phyloP scores from a whole-genome alignment of 1,139 yeast genomes.

The Keqinozyma sinolaborantium region DNA sequence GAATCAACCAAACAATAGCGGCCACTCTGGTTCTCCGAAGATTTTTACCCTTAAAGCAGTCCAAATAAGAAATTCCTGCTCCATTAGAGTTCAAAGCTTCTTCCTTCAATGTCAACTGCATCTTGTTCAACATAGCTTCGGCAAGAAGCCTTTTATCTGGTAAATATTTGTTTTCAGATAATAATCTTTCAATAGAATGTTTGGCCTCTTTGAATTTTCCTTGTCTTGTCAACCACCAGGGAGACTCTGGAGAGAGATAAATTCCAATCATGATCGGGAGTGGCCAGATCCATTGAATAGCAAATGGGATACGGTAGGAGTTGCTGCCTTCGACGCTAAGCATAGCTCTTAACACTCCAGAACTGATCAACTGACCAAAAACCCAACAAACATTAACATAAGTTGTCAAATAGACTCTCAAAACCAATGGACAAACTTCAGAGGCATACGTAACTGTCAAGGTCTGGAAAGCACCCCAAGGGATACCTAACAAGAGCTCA shows the following conservation, averaged over 20 bases:
- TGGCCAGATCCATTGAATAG: constrained; percentile 63
- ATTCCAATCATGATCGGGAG: constrained; percentile 39
- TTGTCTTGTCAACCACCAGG: constrained; percentile 41
- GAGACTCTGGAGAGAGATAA: constrained; percentile 40
- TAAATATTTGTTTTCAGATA: constrained; percentile 28
- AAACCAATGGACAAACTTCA: constrained; percentile 47
- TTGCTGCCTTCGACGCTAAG: constrained; percentile 20
- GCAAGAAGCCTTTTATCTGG: constrained; percentile 35
- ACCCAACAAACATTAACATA: constrained; percentile 48
- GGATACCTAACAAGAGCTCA: constrained; percentile 44
- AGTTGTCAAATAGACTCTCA: constrained; percentile 47
- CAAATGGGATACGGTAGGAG: constrained; percentile 40
- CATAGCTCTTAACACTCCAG: constrained; percentile 42
- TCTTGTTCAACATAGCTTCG: constrained; percentile 37
- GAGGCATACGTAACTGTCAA: constrained; percentile 51
- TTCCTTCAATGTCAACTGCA: constrained; percentile 41
- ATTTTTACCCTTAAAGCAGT: constrained; percentile 51
- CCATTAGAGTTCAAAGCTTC: constrained; percentile 31
- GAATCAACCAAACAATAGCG: constrained; percentile 45
- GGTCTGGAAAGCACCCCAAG: constrained; percentile 53
- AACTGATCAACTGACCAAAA: constrained; percentile 47
- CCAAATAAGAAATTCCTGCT: constrained; percentile 34
- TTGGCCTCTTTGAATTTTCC: constrained; percentile 33
- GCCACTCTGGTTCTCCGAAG: constrained; percentile 56
- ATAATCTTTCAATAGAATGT: constrained; percentile 28